phyloP scores from a whole-genome alignment of 2,329 filamentous ascomycete species.

The Didymella keratinophila region DNA sequence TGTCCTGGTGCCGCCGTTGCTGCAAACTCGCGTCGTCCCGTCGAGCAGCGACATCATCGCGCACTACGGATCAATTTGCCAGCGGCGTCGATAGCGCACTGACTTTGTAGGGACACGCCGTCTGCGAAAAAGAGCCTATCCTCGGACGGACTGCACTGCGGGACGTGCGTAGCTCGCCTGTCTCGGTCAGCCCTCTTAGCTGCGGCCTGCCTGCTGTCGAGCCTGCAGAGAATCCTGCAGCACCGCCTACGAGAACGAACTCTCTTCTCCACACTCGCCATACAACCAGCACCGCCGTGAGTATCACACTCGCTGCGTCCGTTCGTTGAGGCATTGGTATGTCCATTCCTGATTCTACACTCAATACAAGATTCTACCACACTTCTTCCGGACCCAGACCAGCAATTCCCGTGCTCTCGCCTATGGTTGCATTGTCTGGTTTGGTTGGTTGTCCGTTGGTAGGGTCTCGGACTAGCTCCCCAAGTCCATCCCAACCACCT shows the following conservation, averaged over 20 bases:
- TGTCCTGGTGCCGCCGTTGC: slow-evolving; percentile 31
- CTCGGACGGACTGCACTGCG: slow-evolving; percentile 41
- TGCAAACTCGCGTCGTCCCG: slow-evolving; percentile 50
- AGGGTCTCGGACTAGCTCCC: slow-evolving; percentile 42
- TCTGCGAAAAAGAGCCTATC: slow-evolving; percentile 34
- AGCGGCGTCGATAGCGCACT: slow-evolving; percentile 39
- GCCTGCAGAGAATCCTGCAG: slow-evolving; percentile 50
- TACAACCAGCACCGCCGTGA: slow-evolving; percentile 26
- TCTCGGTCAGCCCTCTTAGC: slow-evolving; percentile 52
- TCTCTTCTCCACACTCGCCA: slow-evolving; percentile 37
- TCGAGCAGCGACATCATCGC: slow-evolving; percentile 37
- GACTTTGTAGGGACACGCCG: slow-evolving; percentile 39
- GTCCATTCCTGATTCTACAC: slow-evolving; percentile 19
- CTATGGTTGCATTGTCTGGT: slow-evolving; percentile 47
- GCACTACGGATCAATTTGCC: slow-evolving; percentile 29
- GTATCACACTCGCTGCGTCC: slow-evolving; percentile 28
- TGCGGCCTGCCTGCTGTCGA: slow-evolving; percentile 50
- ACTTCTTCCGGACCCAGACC: slow-evolving; percentile 31
- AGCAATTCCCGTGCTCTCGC: slow-evolving; percentile 49
- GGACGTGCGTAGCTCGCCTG: slow-evolving; percentile 49
- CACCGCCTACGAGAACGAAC: slow-evolving; percentile 47
- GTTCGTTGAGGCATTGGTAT: slow-evolving; percentile 39
- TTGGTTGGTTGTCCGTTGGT: slow-evolving; percentile 33
- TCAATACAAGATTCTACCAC: slow-evolving; percentile 3
- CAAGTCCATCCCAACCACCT: slow-evolving; percentile 53